phyloP scores from a whole-genome alignment of 179 eudicot species.

The Corrigiola litoralis region DNA sequence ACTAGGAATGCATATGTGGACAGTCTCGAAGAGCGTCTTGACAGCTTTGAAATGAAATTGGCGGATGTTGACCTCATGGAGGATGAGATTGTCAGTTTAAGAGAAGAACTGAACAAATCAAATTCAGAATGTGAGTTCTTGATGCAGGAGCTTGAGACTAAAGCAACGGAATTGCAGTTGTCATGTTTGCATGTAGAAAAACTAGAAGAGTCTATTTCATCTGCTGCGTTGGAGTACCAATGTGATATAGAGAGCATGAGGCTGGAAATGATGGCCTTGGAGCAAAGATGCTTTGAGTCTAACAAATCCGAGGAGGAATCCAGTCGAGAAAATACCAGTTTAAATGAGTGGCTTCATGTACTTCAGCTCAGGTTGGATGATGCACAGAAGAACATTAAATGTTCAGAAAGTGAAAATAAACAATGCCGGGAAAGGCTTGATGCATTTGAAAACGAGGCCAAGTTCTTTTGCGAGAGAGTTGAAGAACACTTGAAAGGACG shows the following conservation, averaged over 20 bases:
- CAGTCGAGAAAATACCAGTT: conserved; percentile 31
- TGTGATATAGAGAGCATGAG: conserved; percentile 83
- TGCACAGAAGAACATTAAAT: conserved; percentile 25
- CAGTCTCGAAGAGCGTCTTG: conserved; percentile 36
- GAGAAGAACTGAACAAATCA: conserved; percentile 46
- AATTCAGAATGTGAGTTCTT: conserved; percentile 39
- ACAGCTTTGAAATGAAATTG: conserved; percentile 40
- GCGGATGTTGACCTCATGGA: conserved; percentile 33
- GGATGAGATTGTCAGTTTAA: conserved; percentile 40
- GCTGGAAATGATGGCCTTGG: conserved; percentile 51
- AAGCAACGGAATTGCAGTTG: conserved; percentile 41
- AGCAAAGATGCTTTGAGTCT: conserved; percentile 39
- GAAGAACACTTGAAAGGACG: conserved; percentile 32
- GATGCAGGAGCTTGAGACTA: conserved; percentile 43
- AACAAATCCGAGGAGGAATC: conserved; percentile 34
- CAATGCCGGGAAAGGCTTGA: conserved; percentile 35
- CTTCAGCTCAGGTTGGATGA: conserved; percentile 34
- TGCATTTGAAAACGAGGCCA: conserved; percentile 28
- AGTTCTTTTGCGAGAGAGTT: conserved; percentile 29
- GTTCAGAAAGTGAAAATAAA: conserved; percentile 44
- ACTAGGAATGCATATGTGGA: conserved; percentile 40
- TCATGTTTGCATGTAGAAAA: conserved; percentile 42
- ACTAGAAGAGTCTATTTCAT: conserved; percentile 58
- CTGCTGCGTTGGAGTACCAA: conserved; percentile 57
- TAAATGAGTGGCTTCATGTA: conserved; percentile 35